A percentile compares a stretch with the other conserved stretches of the same genome.
These are phyloP conservation scores for Terana coerulea DNA, from an alignment of 768 basidiomycete genomes.

Conservation along the genomic window DNA sequence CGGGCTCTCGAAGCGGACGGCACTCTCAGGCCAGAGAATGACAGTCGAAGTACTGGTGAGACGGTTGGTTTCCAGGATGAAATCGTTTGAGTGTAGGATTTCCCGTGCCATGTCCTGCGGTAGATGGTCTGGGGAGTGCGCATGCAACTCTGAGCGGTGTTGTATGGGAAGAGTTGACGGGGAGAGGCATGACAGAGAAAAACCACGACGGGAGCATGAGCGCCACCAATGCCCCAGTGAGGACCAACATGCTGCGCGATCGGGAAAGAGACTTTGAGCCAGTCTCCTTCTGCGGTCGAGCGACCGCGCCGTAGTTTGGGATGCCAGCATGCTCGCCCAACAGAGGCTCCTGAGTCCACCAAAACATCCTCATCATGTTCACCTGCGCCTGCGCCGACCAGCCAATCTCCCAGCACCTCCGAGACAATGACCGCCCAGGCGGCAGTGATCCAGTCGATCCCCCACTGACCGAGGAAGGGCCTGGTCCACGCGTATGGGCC, in stretches of 20 bases:
- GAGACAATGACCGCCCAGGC: slow-evolving; percentile 70
- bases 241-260: slow-evolving; percentile 25
- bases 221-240: slow-evolving; percentile 37
- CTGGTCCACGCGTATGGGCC: slow-evolving; percentile 64
- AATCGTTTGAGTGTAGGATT: slow-evolving; percentile 51
- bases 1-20: slow-evolving; percentile 56
- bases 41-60: slow-evolving; percentile 46
- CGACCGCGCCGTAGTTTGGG: slow-evolving; percentile 5
- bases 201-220: slow-evolving; percentile 58
- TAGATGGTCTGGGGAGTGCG: slow-evolving; percentile 49
- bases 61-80: slow-evolving; percentile 52
- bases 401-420: slow-evolving; percentile 50
- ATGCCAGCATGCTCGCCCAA: slow-evolving; percentile 10
- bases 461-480: slow-evolving; percentile 51
- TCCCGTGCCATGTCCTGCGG: slow-evolving; percentile 31
- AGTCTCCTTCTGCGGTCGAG: slow-evolving; percentile 1
- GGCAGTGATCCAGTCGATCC: slow-evolving; percentile 71
- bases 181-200: slow-evolving; percentile 36
- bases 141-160: slow-evolving; percentile 67
- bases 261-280: slow-evolving; percentile 6
- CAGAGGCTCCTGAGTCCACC: neutral
- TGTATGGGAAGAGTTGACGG: slow-evolving; percentile 33
- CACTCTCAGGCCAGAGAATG: slow-evolving; percentile 80
- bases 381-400: slow-evolving; percentile 39
- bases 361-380: slow-evolving; percentile 4